These are phyloP conservation scores for Alternaria metachromatica DNA, from an alignment of 2,329 filamentous ascomycete species.

Conservation along the genomic window DNA sequence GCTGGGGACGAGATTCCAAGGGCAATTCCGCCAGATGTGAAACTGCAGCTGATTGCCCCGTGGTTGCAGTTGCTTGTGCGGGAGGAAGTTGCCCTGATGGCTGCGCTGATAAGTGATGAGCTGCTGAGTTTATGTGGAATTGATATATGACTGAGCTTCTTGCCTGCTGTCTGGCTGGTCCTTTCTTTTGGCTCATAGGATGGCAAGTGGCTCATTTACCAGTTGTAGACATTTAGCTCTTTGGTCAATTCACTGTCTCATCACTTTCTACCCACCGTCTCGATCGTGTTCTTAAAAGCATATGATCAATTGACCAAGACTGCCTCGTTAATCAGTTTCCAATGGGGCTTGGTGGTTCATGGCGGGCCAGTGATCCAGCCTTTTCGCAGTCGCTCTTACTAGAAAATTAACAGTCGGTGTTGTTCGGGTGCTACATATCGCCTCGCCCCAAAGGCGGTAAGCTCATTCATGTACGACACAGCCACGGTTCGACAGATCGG, in stretches of 20 bases:
- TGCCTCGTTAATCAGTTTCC: too few species aligned
- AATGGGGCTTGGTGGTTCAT: too few species aligned
- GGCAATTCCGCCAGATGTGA: neutral
- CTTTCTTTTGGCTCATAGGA: neutral
- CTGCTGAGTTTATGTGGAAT: neutral
- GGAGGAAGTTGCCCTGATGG: neutral
- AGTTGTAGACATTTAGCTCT: too few species aligned
- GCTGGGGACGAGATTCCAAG: neutral
- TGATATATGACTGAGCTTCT: neutral
- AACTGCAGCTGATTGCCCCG: neutral
- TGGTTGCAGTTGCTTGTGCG: neutral
- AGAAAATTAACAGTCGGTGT: neutral
- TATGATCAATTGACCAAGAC: neutral
- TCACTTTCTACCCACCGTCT: neutral
- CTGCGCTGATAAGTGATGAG: neutral
- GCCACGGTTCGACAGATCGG: neutral
- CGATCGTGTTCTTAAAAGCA: neutral
- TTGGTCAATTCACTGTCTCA: too few species aligned
- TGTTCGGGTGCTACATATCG: neutral
- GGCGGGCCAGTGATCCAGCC: too few species aligned
- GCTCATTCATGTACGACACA: neutral
- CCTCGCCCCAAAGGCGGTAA: neutral
- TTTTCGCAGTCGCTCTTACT: neutral
- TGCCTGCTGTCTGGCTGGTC: neutral
- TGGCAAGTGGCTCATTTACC: neutral